Percentiles rank a stretch among this genome's conserved stretches.
Conservation (phyloP, 331 rosid genomes). For the Quercus tomentella region DNA sequence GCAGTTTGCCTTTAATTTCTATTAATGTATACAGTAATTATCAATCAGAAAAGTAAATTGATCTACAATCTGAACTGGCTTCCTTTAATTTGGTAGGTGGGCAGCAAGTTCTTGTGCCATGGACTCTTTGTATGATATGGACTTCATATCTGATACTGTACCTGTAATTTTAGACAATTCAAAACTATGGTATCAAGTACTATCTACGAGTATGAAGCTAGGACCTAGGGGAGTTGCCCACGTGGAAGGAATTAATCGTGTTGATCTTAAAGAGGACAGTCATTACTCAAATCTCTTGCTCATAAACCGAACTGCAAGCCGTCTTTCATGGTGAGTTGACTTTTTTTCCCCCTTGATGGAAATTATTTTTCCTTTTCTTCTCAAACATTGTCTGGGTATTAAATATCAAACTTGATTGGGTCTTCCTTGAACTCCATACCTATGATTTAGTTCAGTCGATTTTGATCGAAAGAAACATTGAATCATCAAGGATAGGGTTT, state of each 20-base stretch:
- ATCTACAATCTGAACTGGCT: conserved; percentile 15
- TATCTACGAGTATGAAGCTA: conserved; percentile 72
- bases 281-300: conserved; percentile 65
- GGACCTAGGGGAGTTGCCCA: conserved; percentile 71
- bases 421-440: neutral
- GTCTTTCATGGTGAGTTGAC: conserved; percentile 73
- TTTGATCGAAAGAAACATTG: conserved; percentile 1
- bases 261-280: conserved; percentile 52
- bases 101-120: conserved; percentile 71
- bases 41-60: neutral
- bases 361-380: neutral
- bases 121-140: conserved; percentile 82
- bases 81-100: conserved; percentile 51
- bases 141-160: conserved; percentile 64
- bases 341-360: neutral
- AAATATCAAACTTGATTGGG: neutral
- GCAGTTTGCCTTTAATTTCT: neutral
- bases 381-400: neutral
- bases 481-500: neutral
- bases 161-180: conserved; percentile 91
- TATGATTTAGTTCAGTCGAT: neutral
- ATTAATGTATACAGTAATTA: neutral
- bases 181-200: conserved; percentile 69
- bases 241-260: conserved; percentile 54
- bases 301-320: conserved; percentile 93